Evolutionary conservation across 2,329 filamentous ascomycete genomes (phyloP).

Genomic region (Fusarium sp.): DNA sequence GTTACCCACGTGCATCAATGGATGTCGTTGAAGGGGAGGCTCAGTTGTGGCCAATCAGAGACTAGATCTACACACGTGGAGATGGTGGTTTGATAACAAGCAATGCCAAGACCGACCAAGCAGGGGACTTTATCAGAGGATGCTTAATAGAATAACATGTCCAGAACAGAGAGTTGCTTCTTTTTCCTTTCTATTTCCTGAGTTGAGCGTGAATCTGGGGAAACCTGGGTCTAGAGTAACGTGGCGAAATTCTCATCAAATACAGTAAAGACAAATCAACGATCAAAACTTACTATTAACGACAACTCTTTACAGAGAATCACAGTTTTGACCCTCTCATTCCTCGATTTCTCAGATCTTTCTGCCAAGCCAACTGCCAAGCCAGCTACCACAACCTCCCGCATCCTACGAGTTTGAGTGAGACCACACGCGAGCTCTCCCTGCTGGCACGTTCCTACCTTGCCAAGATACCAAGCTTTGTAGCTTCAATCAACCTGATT

Average conservation of each 20-base stretch:
- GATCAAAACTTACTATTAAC: not conserved
- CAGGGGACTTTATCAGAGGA: slow-evolving; percentile 8
- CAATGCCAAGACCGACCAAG: slow-evolving; percentile 24
- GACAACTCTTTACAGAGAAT: not conserved
- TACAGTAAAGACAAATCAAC: too few species aligned
- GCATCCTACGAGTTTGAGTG: not conserved
- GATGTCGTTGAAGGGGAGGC: slow-evolving; percentile 32
- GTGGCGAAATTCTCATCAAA: too few species aligned
- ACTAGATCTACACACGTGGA: slow-evolving; percentile 21
- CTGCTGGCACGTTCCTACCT: slow-evolving; percentile 5
- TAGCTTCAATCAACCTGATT: not conserved
- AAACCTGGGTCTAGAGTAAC: not conserved
- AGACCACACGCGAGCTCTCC: slow-evolving; percentile 12
- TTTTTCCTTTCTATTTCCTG: not conserved
- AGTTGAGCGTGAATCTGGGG: not conserved
- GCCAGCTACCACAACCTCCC: slow-evolving; percentile 15
- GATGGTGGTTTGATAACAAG: slow-evolving; percentile 24
- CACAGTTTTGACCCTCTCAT: not conserved
- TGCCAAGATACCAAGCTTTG: not conserved
- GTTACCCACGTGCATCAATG: slow-evolving; percentile 31
- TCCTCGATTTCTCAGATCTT: not conserved
- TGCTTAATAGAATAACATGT: not conserved
- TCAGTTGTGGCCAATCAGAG: slow-evolving; percentile 22
- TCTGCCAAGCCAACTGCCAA: slow-evolving; percentile 30
- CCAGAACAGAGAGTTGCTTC: not conserved